Conservation (phyloP, 169 alveolate species). For the Plasmodium vinckei region DNA sequence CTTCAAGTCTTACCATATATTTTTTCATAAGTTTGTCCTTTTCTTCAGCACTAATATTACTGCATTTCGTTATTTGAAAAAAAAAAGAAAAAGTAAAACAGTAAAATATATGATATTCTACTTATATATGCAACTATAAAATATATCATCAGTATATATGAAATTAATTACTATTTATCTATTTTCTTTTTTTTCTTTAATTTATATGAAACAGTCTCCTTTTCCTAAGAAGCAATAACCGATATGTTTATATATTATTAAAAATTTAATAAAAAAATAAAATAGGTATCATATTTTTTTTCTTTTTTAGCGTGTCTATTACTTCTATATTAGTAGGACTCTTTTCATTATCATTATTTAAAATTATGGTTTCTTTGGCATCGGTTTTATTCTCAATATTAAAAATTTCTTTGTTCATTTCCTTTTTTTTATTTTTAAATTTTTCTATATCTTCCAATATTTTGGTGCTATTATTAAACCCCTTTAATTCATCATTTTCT, state of each 20-base stretch:
- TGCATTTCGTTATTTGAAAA: slow-evolving; percentile 4
- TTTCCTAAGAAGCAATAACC: slow-evolving; percentile 24
- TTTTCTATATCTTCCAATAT: slow-evolving; percentile 55
- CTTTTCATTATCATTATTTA: slow-evolving; percentile 12
- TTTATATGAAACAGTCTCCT: slow-evolving; percentile 56
- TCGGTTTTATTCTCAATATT: slow-evolving; percentile 30
- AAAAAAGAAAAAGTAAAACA: slow-evolving; percentile 6
- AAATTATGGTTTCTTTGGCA: not conserved
- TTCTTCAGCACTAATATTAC: slow-evolving; percentile 57
- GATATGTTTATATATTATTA: not conserved
- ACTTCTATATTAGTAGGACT: slow-evolving; percentile 18
- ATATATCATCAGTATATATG: not conserved
- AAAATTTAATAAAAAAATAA: not conserved
- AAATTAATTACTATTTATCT: slow-evolving; percentile 59
- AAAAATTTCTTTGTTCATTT: slow-evolving; percentile 24
- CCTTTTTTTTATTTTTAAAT: slow-evolving; percentile 42
- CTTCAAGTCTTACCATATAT: slow-evolving; percentile 61
- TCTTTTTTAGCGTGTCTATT: not conserved
- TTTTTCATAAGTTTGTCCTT: slow-evolving; percentile 67
- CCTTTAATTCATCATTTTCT: slow-evolving; percentile 6
- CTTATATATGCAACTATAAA: not conserved
- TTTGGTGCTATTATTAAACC: slow-evolving; percentile 33
- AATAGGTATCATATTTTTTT: not conserved
- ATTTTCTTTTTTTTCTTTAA: slow-evolving; percentile 64
- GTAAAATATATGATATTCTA: not conserved